Percentiles rank a stretch among this genome's conserved stretches.
These are phyloP conservation scores for Dryas integrifolia DNA, from an alignment of 331 rosid genomes.

Conservation along the genomic window DNA sequence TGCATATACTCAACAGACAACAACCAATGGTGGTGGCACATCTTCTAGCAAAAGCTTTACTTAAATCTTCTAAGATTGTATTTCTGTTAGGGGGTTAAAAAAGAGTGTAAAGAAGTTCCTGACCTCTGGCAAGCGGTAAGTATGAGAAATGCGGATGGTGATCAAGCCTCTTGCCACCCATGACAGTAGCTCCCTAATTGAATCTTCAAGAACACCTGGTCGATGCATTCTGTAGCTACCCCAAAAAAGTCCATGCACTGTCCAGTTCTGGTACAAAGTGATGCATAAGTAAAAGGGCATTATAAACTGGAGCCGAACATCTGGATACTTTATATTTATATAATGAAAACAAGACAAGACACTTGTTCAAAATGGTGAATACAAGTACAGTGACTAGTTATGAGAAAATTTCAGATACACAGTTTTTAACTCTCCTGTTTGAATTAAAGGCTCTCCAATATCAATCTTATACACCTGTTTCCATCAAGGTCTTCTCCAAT, in stretches of 20 bases:
- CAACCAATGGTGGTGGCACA: neutral
- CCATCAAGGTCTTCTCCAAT: no score
- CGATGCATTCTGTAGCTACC: constrained; percentile 81
- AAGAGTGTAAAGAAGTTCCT: constrained; percentile 26
- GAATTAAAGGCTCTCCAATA: neutral
- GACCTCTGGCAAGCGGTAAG: constrained; percentile 71
- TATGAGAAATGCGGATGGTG: constrained; percentile 70
- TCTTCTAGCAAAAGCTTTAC: neutral
- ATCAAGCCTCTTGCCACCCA: constrained; percentile 78
- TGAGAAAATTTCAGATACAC: neutral
- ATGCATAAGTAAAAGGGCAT: constrained; percentile 15
- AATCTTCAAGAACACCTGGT: constrained; percentile 74
- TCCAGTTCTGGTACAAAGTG: constrained; percentile 76
- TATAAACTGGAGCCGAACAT: neutral
- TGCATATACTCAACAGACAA: neutral
- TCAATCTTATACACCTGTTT: no score
- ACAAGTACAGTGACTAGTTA: neutral
- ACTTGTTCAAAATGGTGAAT: neutral
- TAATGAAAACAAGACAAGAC: neutral
- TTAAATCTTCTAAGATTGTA: neutral
- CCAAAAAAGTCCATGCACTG: constrained; percentile 95
- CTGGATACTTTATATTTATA: neutral
- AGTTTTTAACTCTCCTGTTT: neutral
- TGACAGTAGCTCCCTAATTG: constrained; percentile 69
- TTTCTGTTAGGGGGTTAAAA: neutral